Conservation (phyloP, 106 monocot species). For the Phalaenopsis aphrodite region DNA sequence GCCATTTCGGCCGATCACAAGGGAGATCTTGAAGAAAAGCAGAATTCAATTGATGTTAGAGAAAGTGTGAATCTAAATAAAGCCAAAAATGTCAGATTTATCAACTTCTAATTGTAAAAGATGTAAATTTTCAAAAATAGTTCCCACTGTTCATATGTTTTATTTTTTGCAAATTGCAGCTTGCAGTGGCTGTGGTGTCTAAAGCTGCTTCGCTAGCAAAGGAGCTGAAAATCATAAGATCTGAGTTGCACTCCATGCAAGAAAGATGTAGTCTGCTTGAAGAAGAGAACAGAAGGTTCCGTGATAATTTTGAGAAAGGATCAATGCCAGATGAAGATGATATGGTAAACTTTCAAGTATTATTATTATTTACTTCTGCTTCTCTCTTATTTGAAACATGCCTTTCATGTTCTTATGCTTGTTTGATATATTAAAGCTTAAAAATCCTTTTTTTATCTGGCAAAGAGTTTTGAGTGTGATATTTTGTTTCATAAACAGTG, state of each 20-base stretch:
- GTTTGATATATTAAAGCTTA: background rate
- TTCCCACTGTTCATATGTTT: background rate
- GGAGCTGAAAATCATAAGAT: constrained; percentile 65
- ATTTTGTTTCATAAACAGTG: too few species aligned
- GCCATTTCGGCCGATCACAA: background rate
- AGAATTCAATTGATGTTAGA: constrained; percentile 1
- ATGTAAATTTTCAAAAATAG: background rate
- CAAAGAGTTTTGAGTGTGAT: too few species aligned
- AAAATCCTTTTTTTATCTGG: too few species aligned
- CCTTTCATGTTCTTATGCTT: background rate
- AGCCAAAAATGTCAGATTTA: constrained; percentile 37
- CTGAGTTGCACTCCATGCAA: constrained; percentile 63
- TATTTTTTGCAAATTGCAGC: constrained; percentile 26
- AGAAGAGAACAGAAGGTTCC: constrained; percentile 79
- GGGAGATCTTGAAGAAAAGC: constrained; percentile 5
- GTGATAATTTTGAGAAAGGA: constrained; percentile 50
- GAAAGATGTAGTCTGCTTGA: constrained; percentile 72
- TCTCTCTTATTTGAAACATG: background rate
- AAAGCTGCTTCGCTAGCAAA: constrained; percentile 69
- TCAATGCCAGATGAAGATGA: constrained; percentile 75
- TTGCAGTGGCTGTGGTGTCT: constrained; percentile 69
- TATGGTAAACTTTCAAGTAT: constrained; percentile 34
- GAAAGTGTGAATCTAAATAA: constrained; percentile 43
- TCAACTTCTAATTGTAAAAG: background rate
- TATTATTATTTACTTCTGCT: background rate